Percentiles rank a stretch among this genome's conserved stretches.
Evolutionary conservation across 257 asterid genomes (phyloP).

Genomic region (Knoxia roxburghii): DNA sequence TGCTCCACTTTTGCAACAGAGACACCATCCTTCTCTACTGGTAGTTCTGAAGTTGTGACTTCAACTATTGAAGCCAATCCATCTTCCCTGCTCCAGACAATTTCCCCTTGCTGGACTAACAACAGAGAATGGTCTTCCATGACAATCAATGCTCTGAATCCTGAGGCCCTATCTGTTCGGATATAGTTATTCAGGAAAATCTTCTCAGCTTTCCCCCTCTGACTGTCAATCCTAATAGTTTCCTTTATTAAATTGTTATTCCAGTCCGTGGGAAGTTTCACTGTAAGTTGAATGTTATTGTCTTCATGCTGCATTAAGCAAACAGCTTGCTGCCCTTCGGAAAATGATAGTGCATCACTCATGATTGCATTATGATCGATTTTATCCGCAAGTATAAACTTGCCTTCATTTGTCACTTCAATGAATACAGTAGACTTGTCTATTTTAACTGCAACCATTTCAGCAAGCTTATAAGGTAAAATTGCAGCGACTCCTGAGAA

Average conservation of each 20-base stretch:
- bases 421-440: constrained; percentile 40
- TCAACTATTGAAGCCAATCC: constrained; percentile 89
- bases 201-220: constrained; percentile 73
- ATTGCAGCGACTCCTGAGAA: constrained; percentile 50
- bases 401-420: constrained; percentile 50
- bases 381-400: constrained; percentile 43
- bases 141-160: constrained; percentile 91
- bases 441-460: constrained; percentile 44
- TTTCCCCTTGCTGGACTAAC: constrained; percentile 80
- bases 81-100: constrained; percentile 97
- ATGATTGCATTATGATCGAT: constrained; percentile 50
- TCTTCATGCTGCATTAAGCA: constrained; percentile 54
- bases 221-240: constrained; percentile 53
- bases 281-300: constrained; percentile 53
- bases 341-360: constrained; percentile 63
- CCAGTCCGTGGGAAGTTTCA: constrained; percentile 66
- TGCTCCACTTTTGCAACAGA: constrained; percentile 96
- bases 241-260: constrained; percentile 57
- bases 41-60: constrained; percentile 83
- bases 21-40: constrained; percentile 82
- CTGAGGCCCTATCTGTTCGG: constrained; percentile 80
- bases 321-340: constrained; percentile 73
- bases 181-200: constrained; percentile 80
- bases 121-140: constrained; percentile 93
- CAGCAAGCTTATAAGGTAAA: constrained; percentile 64